Base-by-base conservation (phyloP, 2,329 filamentous ascomycete genomes). In the Ilyonectria destructans region DNA sequence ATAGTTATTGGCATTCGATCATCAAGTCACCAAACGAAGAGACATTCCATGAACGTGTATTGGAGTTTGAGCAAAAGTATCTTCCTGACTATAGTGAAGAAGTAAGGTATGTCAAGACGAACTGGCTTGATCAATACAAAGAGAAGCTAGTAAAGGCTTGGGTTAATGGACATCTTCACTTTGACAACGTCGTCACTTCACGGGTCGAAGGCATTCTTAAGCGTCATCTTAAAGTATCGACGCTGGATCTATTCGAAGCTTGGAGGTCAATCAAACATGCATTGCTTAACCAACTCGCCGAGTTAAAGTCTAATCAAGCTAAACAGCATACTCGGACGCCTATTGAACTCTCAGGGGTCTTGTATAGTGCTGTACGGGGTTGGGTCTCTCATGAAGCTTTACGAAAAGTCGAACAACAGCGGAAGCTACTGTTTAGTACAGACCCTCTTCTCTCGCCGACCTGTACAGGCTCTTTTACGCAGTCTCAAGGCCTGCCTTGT, bases 401-500 rank as follows among this genome's bases (percentile, higher is more conserved):
- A 26, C 26, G 26, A 17, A 54, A 35, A 6, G 35, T 40, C 35
- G 35, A 40, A 4, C 12, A 40, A 17, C 35, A 40, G 35, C 35
- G 2, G 35, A 40, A 40, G 12, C 35, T 40, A 40, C 35, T 40
- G 13, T 40, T 40, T 40, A 40, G 35, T 15, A 40, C 2, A 40
- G 13, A 40, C 13, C 35, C 12, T 40, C 35, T 40, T 40, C 35
- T 4, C 35, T 40, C 35, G 13, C 10, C 35, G 4, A 15, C 35
- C 35, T 40, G 12, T 40, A 40, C 35, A 40, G 35, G 35, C 35
- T 40, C 35, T 40, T 40, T 40, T 6, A 40, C 2, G 17, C 13
- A 40, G 35, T 40, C 49, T 26, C 23, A 26, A 26, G 49, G 52
- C 13, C 52, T 56, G 7, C 52, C 33, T 56, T 56, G 8, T 43